A percentile compares a stretch with the other conserved stretches of the same genome.
phyloP scores from a whole-genome alignment of 371 early-diverging fungal species.

The Rhizopus sp. region DNA sequence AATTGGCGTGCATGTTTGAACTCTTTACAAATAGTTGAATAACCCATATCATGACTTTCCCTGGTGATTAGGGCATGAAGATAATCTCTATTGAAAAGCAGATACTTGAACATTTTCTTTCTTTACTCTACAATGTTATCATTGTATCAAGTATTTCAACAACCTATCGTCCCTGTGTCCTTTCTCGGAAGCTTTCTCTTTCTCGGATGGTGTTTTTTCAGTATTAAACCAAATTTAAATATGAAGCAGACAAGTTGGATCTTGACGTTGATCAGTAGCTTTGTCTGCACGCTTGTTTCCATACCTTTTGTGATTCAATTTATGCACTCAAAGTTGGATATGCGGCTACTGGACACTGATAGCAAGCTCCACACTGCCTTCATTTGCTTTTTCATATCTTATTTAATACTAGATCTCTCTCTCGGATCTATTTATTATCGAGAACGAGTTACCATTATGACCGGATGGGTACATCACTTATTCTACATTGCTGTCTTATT shows the following conservation, averaged over 20 bases:
- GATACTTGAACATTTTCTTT: too few species aligned
- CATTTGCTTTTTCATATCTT: constrained; percentile 42
- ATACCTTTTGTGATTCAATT: constrained; percentile 30
- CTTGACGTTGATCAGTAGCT: constrained; percentile 40
- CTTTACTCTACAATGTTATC: too few species aligned
- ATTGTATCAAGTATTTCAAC: constrained; percentile 19
- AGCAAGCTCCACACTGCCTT: constrained; percentile 16
- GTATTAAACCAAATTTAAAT: constrained; percentile 19
- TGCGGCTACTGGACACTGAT: constrained; percentile 14
- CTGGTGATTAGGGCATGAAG: too few species aligned
- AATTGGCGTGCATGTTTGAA: too few species aligned
- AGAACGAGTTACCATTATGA: constrained; percentile 45
- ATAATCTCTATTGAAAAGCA: too few species aligned
- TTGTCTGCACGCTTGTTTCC: constrained; percentile 34
- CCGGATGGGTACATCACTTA: constrained; percentile 59
- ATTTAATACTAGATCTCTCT: constrained; percentile 42
- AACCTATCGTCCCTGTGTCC: constrained; percentile 26
- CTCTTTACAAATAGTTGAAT: too few species aligned
- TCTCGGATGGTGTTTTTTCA: constrained; percentile 28
- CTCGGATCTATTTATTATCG: constrained; percentile 52
- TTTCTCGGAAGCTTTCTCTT: constrained; percentile 13
- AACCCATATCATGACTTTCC: too few species aligned
- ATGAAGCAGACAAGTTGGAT: constrained; percentile 42
- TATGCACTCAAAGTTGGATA: constrained; percentile 34
- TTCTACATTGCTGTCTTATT: constrained; percentile 38